Evolutionary conservation across 768 basidiomycete species (phyloP).

Genomic region (Kwoniella sp.): DNA sequence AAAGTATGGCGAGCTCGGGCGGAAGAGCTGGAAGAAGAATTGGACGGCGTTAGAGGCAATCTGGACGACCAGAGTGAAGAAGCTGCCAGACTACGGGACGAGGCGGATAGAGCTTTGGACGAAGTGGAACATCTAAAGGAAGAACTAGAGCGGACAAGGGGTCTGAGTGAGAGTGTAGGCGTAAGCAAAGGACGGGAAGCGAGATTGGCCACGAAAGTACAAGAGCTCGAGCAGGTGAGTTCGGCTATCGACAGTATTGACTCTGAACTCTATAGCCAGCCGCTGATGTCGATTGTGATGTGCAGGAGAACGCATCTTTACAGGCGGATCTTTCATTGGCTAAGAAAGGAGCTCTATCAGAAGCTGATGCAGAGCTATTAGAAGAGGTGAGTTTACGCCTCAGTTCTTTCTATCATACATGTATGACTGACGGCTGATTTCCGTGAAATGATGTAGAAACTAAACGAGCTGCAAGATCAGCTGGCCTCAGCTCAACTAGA

Average conservation of each 20-base stretch:
- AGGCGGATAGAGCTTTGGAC: slow-evolving; percentile 41
- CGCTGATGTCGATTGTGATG: not conserved
- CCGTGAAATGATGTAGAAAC: slow-evolving; percentile 26
- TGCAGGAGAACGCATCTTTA: slow-evolving; percentile 43
- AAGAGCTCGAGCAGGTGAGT: slow-evolving; percentile 56
- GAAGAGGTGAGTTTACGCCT: slow-evolving; percentile 38
- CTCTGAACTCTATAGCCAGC: not conserved
- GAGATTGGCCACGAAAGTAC: slow-evolving; percentile 61
- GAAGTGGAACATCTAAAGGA: slow-evolving; percentile 35
- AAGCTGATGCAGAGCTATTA: slow-evolving; percentile 29
- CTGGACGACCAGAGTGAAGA: slow-evolving; percentile 41
- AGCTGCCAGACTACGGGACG: slow-evolving; percentile 39
- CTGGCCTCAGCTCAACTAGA: slow-evolving; percentile 65
- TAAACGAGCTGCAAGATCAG: slow-evolving; percentile 50
- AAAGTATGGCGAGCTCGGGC: slow-evolving; percentile 60
- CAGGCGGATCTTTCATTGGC: slow-evolving; percentile 41
- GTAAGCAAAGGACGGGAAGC: slow-evolving; percentile 58
- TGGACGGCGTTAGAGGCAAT: slow-evolving; percentile 47
- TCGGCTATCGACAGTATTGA: not conserved
- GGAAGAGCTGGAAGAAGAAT: slow-evolving; percentile 59
- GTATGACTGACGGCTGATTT: not conserved
- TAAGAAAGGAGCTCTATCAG: slow-evolving; percentile 49
- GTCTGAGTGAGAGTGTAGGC: slow-evolving; percentile 50
- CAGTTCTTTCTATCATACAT: not conserved
- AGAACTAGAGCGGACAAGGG: slow-evolving; percentile 22